Conservation (phyloP, 169 alveolate species). For the Pseudocohnilembus persalinus region DNA sequence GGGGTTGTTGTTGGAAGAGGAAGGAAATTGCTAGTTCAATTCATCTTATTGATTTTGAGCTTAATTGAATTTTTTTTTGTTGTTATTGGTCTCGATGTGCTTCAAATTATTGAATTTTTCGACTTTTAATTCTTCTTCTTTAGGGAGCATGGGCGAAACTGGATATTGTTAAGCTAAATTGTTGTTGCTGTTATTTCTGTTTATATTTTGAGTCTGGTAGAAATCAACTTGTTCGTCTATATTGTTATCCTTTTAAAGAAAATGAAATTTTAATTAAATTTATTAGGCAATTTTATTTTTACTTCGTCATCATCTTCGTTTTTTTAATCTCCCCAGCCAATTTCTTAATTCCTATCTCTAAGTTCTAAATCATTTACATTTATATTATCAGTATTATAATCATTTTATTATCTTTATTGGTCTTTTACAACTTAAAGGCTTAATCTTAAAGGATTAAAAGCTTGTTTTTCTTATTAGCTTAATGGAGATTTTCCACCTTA, state of each 20-base stretch:
- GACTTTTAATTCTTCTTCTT: neutral
- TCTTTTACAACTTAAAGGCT: slow-evolving; percentile 65
- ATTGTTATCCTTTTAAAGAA: neutral
- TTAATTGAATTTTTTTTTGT: too few relatives aligned
- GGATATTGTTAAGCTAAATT: too few relatives aligned
- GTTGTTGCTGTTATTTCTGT: neutral
- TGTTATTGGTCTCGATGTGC: neutral
- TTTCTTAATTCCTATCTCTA: slow-evolving; percentile 62
- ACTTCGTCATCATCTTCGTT: slow-evolving; percentile 52
- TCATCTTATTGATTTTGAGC: too few relatives aligned
- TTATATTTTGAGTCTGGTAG: neutral
- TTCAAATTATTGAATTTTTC: too few relatives aligned
- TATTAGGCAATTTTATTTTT: slow-evolving; percentile 14
- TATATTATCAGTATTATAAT: slow-evolving; percentile 16
- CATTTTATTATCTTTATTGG: slow-evolving; percentile 45
- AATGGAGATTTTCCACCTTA: neutral
- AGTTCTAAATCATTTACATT: slow-evolving; percentile 56
- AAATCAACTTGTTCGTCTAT: slow-evolving; percentile 17
- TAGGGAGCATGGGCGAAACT: too few relatives aligned
- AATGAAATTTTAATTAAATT: slow-evolving; percentile 3
- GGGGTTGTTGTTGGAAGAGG: too few relatives aligned
- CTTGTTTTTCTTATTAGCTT: slow-evolving; percentile 31
- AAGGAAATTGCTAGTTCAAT: too few relatives aligned
- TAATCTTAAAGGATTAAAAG: slow-evolving; percentile 61
- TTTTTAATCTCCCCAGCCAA: slow-evolving; percentile 68